Base-by-base conservation (phyloP, 1,284 basidiomycete species). In the Ceratobasidium sp. region DNA sequence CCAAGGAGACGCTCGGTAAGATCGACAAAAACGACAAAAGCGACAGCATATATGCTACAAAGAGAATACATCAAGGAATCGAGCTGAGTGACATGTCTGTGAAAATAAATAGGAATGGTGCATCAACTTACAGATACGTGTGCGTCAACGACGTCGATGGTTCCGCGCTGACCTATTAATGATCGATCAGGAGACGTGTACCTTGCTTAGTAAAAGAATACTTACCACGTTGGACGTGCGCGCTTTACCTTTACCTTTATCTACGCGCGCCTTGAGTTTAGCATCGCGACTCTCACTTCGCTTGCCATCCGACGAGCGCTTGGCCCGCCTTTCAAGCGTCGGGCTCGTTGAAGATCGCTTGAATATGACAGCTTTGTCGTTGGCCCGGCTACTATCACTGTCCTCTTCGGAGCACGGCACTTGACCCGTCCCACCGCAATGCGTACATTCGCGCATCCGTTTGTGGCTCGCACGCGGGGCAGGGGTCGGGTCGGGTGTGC, bases 41-140 rank as follows among this genome's bases (percentile, higher is more conserved):
- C 37, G 37, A 61, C 37, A 61, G 58, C 34, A 61, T 61, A 61
- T 41, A 61, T 61, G 58, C 58, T 61, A 61, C 58, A 61, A 41
- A 61, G n/a, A 3, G 16, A 2, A 16, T 19, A 61, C 37, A 22
- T 6, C 58, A 61, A 61, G 58, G 41, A 24, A 6, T 19, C n/a
- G 9, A 11, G 37, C 58, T 61, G 37, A 61, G 37, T 41, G 37
- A n/a, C 41, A 43, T 13, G 41, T 43, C 16, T 16, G 41, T 16
- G 11, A 9, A 43, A 9, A 43, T 16, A 43, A 43, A 43, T 43
- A 43, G 16, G 16, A 43, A 2, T 2, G 9, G 41, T 43, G 9
- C 41, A 43, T 9, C 41, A 16, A 43, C 7, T 43, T 43, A 43
- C 41, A 43, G 41, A 43, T 16, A 43, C 11, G 9, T 16, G 41